phyloP scores from a whole-genome alignment of 176 grass and related monocot genomes.

The Eleusine indica region DNA sequence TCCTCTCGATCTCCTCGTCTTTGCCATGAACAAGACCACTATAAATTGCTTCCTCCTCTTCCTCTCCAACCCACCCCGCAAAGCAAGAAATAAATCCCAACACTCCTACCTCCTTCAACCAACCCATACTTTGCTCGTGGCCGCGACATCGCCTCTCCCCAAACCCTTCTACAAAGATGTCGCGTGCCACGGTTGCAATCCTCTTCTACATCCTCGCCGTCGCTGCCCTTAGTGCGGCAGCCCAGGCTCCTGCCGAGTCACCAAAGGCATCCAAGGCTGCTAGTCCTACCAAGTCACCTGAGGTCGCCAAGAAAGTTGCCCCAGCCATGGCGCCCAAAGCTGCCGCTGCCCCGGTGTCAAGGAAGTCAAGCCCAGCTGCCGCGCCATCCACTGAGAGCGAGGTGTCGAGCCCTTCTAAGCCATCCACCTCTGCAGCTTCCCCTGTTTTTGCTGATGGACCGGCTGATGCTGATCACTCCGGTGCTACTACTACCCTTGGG shows the following conservation, averaged over 20 bases:
- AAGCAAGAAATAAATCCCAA: conserved; percentile 35
- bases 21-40: neutral
- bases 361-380: conserved; percentile 28
- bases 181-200: conserved; percentile 29
- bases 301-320: neutral
- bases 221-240: neutral
- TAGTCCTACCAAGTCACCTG: conserved; percentile 38
- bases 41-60: conserved; percentile 14
- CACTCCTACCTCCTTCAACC: neutral
- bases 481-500: neutral
- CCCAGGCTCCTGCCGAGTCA: conserved; percentile 41
- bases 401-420: conserved; percentile 6
- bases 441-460: conserved; percentile 21
- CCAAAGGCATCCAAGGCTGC: conserved; percentile 32
- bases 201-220: conserved; percentile 52
- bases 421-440: neutral
- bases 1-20: neutral
- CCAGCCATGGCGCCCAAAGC: conserved; percentile 27
- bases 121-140: neutral
- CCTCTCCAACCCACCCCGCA: conserved; percentile 50
- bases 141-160: neutral
- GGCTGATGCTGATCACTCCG: conserved; percentile 40
- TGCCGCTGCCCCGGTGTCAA: neutral
- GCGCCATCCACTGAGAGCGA: conserved; percentile 22
- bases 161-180: conserved; percentile 39